Evolutionary conservation across 1,139 yeast genomes (phyloP).

Genomic region (Hansenula lynferdii): DNA sequence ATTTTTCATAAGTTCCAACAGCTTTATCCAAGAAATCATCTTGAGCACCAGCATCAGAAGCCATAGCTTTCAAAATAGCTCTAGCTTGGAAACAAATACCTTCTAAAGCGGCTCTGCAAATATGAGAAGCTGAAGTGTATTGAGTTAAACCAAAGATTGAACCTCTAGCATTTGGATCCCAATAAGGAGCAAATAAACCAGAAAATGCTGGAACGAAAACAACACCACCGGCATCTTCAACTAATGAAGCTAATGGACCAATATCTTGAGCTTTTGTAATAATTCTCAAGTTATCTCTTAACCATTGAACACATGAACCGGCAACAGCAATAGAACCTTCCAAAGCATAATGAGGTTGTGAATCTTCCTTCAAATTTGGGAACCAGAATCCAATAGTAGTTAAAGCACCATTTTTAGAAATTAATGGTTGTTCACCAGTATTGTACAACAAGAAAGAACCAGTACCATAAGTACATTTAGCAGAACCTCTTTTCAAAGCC

Average conservation of each 20-base stretch:
- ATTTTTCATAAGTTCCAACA: slow-evolving; percentile 29
- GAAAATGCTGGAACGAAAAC: slow-evolving; percentile 94
- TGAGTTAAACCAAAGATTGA: slow-evolving; percentile 91
- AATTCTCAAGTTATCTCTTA: slow-evolving; percentile 82
- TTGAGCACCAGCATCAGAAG: slow-evolving; percentile 63
- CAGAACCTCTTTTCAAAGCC: slow-evolving; percentile 79
- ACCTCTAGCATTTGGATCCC: slow-evolving; percentile 93
- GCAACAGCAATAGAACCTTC: slow-evolving; percentile 98
- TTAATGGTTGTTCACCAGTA: slow-evolving; percentile 65
- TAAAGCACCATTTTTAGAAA: slow-evolving; percentile 74
- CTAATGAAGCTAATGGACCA: slow-evolving; percentile 85
- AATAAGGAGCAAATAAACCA: slow-evolving; percentile 93
- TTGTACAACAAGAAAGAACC: slow-evolving; percentile 91
- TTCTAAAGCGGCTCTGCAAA: slow-evolving; percentile 91
- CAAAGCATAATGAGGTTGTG: slow-evolving; percentile 74
- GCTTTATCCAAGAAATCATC: slow-evolving; percentile 37
- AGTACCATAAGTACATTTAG: slow-evolving; percentile 97
- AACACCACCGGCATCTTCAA: slow-evolving; percentile 82
- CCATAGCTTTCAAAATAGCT: slow-evolving; percentile 89
- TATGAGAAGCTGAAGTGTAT: slow-evolving; percentile 79
- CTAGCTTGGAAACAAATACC: slow-evolving; percentile 94
- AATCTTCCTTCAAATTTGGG: slow-evolving; percentile 52
- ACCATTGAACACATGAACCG: slow-evolving; percentile 93
- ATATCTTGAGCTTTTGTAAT: slow-evolving; percentile 81
- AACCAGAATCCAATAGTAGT: slow-evolving; percentile 92